Conservation (phyloP, 495 filamentous ascomycete genomes). For the Aspergillus sparsus region DNA sequence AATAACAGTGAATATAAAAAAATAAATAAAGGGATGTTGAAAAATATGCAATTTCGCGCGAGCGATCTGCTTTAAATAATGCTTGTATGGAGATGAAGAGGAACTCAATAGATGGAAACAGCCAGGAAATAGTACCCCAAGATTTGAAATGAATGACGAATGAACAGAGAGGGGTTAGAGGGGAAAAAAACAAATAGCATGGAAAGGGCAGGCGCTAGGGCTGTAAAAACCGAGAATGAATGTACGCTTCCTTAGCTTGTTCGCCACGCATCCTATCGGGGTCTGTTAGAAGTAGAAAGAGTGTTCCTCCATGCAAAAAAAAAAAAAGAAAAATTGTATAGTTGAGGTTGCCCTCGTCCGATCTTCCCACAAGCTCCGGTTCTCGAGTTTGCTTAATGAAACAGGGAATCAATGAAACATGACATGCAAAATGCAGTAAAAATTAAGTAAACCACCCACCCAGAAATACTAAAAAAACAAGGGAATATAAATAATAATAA, state of each 20-base stretch:
- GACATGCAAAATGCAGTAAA: constrained; percentile 18
- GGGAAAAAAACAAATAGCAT: neutral
- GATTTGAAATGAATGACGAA: neutral
- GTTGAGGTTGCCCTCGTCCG: constrained; percentile 30
- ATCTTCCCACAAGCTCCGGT: constrained; percentile 14
- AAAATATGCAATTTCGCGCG: constrained; percentile 16
- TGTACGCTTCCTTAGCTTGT: neutral
- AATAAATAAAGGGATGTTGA: neutral
- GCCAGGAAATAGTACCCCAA: neutral
- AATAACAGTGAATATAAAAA: neutral
- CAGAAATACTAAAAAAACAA: constrained; percentile 19
- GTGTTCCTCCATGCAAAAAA: constrained; percentile 4
- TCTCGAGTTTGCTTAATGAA: constrained; percentile 18
- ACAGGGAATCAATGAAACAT: constrained; percentile 24
- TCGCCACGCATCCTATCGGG: constrained; percentile 10
- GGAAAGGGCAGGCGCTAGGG: neutral
- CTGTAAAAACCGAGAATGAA: neutral
- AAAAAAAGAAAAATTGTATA: constrained; percentile 7
- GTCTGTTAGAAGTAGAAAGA: neutral
- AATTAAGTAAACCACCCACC: constrained; percentile 25
- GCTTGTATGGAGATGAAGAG: neutral
- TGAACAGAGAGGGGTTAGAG: neutral
- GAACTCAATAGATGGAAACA: neutral
- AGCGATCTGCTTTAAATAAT: constrained; percentile 18
- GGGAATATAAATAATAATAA: constrained; percentile 17